phyloP scores from a whole-genome alignment of 306 rosid species.

The Quercus glauca region DNA sequence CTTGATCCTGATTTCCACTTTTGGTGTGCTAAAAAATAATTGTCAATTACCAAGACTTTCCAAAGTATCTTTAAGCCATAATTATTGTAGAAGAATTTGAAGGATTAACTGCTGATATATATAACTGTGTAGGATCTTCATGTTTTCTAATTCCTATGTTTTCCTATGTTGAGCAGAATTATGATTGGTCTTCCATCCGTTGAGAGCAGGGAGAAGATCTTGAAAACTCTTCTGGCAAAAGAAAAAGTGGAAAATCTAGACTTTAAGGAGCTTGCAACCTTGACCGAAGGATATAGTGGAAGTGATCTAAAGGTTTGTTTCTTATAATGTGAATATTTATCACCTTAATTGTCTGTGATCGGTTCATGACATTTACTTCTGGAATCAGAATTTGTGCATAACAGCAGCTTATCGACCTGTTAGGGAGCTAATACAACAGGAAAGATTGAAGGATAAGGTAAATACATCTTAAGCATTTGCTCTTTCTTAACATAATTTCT shows the following conservation, averaged over 20 bases:
- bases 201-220: slow-evolving; percentile 68
- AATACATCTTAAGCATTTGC: slow-evolving; percentile 13
- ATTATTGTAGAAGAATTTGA: background rate
- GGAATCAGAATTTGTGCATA: slow-evolving; percentile 78
- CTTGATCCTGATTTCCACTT: background rate
- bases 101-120: slow-evolving; percentile 7
- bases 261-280: slow-evolving; percentile 70
- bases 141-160: slow-evolving; percentile 7
- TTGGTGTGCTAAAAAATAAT: background rate
- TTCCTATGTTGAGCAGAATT: slow-evolving; percentile 43
- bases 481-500: background rate
- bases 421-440: slow-evolving; percentile 82
- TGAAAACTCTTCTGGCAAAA: slow-evolving; percentile 68
- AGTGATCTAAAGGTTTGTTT: slow-evolving; percentile 87
- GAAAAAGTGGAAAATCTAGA: slow-evolving; percentile 62
- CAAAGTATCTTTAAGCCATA: background rate
- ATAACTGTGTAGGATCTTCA: background rate
- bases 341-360: background rate
- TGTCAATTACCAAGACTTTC: background rate
- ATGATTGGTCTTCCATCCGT: slow-evolving; percentile 83
- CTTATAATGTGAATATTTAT: background rate
- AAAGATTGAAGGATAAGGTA: slow-evolving; percentile 78
- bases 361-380: slow-evolving; percentile 26
- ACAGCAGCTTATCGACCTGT: slow-evolving; percentile 95
- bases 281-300: slow-evolving; percentile 89